phyloP scores from a whole-genome alignment of 2,329 filamentous ascomycete genomes.

The Fusarium luffae region DNA sequence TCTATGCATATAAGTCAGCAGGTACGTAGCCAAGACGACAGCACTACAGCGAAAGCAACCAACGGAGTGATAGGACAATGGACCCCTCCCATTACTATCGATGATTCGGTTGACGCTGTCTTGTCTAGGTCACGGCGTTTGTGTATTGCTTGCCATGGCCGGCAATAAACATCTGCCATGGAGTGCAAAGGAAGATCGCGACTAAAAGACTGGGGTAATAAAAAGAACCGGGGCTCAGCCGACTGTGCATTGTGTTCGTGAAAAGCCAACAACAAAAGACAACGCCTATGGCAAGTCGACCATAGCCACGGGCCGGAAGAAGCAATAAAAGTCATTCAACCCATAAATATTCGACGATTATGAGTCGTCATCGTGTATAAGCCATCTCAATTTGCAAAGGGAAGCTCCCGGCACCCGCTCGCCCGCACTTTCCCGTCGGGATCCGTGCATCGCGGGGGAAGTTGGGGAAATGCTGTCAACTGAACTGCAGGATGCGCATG shows the following conservation, averaged over 20 bases:
- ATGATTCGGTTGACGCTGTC: slow-evolving; percentile 5
- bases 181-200: background rate
- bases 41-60: slow-evolving; percentile 7
- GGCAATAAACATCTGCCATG: slow-evolving; percentile 1
- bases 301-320: background rate
- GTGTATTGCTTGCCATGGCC: slow-evolving; percentile 2
- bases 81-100: slow-evolving; percentile 2
- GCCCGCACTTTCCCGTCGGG: slow-evolving; percentile 42
- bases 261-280: background rate
- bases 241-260: background rate
- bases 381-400: background rate
- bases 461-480: slow-evolving; percentile 44
- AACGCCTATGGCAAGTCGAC: background rate
- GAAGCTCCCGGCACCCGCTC: slow-evolving; percentile 42
- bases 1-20: slow-evolving; percentile 31
- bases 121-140: slow-evolving; percentile 16
- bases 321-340: background rate
- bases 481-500: slow-evolving; percentile 34
- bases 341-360: background rate
- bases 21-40: slow-evolving; percentile 14
- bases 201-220: background rate
- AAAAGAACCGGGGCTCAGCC: background rate
- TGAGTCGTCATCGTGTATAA: slow-evolving; percentile 1
- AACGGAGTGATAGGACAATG: background rate
- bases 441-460: slow-evolving; percentile 47